These are phyloP conservation scores for Podila epigama DNA, from an alignment of 192 early-diverging fungal species.

Conservation along the genomic window DNA sequence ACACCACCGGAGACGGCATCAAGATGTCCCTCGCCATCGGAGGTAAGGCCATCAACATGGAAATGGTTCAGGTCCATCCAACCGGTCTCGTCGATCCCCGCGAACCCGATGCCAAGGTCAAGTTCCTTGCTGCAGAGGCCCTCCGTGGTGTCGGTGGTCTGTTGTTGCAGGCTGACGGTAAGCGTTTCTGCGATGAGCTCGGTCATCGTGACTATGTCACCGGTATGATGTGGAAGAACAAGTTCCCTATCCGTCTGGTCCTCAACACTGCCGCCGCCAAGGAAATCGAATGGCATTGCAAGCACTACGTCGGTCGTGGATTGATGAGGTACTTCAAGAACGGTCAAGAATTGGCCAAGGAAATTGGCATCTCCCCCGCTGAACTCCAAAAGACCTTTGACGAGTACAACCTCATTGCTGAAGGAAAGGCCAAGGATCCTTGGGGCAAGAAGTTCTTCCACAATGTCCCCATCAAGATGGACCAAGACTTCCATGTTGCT, in stretches of 20 bases:
- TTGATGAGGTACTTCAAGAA: conserved; percentile 84
- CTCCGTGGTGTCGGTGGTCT: conserved; percentile 94
- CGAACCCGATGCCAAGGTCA: conserved; percentile 90
- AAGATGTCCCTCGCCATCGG: conserved; percentile 84
- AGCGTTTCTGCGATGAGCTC: conserved; percentile 93
- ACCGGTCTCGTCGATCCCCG: conserved; percentile 91
- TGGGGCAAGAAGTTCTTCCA: conserved; percentile 79
- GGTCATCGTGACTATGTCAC: conserved; percentile 95
- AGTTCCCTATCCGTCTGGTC: conserved; percentile 84
- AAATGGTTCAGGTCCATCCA: conserved; percentile 98
- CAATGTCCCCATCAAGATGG: conserved; percentile 61
- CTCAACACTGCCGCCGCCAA: conserved; percentile 85
- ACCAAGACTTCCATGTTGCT: conserved; percentile 69
- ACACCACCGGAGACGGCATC: conserved; percentile 95
- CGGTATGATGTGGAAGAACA: conserved; percentile 85
- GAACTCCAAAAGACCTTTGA: conserved; percentile 64
- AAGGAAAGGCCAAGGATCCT: conserved; percentile 63
- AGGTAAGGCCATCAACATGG: conserved; percentile 90
- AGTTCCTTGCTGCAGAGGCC: conserved; percentile 96
- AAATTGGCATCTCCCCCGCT: conserved; percentile 65
- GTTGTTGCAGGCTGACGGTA: conserved; percentile 79
- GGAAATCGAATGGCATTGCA: conserved; percentile 94
- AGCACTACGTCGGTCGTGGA: conserved; percentile 89
- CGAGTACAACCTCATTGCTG: conserved; percentile 66
- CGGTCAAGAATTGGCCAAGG: conserved; percentile 80